Conservation (phyloP, 805 yeast genomes). For the Saturnispora hagleri region DNA sequence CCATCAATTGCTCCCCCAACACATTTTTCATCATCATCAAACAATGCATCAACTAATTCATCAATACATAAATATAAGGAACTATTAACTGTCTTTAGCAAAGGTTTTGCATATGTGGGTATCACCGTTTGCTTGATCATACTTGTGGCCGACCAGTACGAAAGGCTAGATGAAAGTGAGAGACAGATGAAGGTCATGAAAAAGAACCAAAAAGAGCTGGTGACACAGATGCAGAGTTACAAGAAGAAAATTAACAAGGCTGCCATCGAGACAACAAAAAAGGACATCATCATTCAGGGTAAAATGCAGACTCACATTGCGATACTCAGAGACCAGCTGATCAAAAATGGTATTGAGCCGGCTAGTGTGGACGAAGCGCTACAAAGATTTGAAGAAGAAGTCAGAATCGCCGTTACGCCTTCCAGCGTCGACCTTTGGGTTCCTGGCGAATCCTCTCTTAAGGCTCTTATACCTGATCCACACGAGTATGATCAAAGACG, state of each 20-base stretch:
- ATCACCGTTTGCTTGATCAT: constrained; percentile 8
- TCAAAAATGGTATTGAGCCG: constrained; percentile 51
- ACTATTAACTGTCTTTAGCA: background rate
- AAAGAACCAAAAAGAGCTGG: constrained; percentile 28
- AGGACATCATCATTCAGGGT: constrained; percentile 38
- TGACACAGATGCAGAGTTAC: constrained; percentile 41
- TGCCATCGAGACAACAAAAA: constrained; percentile 42
- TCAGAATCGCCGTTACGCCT: constrained; percentile 48
- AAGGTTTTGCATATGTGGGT: constrained; percentile 11
- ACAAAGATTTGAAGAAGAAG: constrained; percentile 46
- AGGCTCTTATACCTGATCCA: constrained; percentile 45
- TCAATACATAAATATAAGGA: background rate
- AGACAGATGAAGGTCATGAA: constrained; percentile 18
- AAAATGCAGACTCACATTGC: constrained; percentile 64
- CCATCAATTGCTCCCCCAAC: background rate
- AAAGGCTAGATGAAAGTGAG: constrained; percentile 19
- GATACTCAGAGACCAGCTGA: constrained; percentile 49
- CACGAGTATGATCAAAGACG: constrained; percentile 43
- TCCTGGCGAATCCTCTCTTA: constrained; percentile 41
- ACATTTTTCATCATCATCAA: constrained; percentile 4
- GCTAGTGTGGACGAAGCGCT: constrained; percentile 43
- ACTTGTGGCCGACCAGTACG: constrained; percentile 14
- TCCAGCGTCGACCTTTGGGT: constrained; percentile 55
- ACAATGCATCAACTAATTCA: background rate
- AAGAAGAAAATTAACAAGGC: constrained; percentile 45